Evolutionary conservation across 257 asterid genomes (phyloP).

Genomic region (Fraxinus cuspidata): DNA sequence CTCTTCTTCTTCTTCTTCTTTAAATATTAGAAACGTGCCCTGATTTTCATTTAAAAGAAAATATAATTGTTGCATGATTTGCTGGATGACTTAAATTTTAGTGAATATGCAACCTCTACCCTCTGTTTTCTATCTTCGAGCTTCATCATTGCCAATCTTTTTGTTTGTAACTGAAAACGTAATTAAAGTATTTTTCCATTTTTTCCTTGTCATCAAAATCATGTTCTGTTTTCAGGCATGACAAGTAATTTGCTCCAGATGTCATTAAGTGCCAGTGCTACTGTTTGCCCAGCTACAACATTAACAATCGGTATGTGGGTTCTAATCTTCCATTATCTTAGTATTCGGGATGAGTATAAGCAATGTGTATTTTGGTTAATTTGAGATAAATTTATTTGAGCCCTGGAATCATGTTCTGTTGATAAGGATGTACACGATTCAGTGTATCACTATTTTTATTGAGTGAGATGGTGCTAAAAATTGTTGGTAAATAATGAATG

Average conservation of each 20-base stretch:
- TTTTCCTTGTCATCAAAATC: slow-evolving; percentile 11
- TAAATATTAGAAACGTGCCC: neutral
- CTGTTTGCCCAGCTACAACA: slow-evolving; percentile 33
- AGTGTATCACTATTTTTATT: neutral
- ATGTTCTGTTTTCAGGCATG: slow-evolving; percentile 24
- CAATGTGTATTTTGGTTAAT: neutral
- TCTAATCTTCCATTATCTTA: slow-evolving; percentile 6
- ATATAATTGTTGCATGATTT: neutral
- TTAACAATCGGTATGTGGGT: slow-evolving; percentile 36
- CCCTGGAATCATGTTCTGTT: neutral
- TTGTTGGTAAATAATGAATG: neutral
- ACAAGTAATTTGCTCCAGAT: slow-evolving; percentile 27
- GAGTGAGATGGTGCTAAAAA: neutral
- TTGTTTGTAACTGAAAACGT: neutral
- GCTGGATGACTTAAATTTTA: neutral
- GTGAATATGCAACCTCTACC: neutral
- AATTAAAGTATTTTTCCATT: neutral
- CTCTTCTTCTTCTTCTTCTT: neutral
- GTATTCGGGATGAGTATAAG: neutral
- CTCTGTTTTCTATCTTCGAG: neutral
- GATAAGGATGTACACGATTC: neutral
- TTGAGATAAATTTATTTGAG: neutral
- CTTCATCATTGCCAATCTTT: neutral
- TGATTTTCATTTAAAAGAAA: neutral
- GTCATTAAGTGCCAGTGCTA: slow-evolving; percentile 41